Conservation (phyloP, 495 filamentous ascomycete genomes). For the Aspergillus nidulans region DNA sequence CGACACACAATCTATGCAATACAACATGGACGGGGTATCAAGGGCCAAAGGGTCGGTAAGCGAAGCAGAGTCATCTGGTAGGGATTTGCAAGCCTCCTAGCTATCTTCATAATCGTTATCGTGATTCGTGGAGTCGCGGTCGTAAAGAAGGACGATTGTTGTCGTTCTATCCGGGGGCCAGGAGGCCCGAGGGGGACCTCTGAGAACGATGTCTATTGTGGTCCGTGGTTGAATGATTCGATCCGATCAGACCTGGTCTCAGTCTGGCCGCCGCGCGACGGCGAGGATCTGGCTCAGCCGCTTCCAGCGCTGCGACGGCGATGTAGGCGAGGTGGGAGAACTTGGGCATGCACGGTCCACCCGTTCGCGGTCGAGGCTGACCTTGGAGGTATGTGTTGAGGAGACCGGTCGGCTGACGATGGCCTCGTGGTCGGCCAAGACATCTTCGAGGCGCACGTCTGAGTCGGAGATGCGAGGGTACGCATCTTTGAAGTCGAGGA, state of each 20-base stretch:
- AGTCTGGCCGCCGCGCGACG: slow-evolving; percentile 21
- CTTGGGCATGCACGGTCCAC: slow-evolving; percentile 17
- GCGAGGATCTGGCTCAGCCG: slow-evolving; percentile 35
- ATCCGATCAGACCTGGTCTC: neutral
- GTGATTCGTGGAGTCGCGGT: slow-evolving; percentile 3
- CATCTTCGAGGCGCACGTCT: slow-evolving; percentile 46
- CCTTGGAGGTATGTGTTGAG: slow-evolving; percentile 34
- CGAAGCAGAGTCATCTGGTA: slow-evolving; percentile 8
- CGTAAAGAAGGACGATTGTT: neutral
- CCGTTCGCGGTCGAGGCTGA: slow-evolving; percentile 26
- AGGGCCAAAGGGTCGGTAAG: slow-evolving; percentile 4
- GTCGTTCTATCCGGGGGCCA: neutral
- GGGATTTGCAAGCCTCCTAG: slow-evolving; percentile 1
- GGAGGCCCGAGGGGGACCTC: neutral
- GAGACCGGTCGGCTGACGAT: slow-evolving; percentile 37
- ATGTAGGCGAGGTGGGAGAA: slow-evolving; percentile 23
- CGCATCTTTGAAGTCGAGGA: slow-evolving; percentile 38
- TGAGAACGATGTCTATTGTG: neutral
- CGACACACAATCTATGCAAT: slow-evolving; percentile 11
- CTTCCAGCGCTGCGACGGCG: slow-evolving; percentile 39
- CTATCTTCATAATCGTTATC: slow-evolving; percentile 12
- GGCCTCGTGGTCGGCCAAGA: slow-evolving; percentile 45
- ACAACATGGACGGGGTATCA: slow-evolving; percentile 10
- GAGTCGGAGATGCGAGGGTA: slow-evolving; percentile 34
- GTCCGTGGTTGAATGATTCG: neutral